phyloP scores from a whole-genome alignment of 768 basidiomycete species.

The Roridomyces roridus region DNA sequence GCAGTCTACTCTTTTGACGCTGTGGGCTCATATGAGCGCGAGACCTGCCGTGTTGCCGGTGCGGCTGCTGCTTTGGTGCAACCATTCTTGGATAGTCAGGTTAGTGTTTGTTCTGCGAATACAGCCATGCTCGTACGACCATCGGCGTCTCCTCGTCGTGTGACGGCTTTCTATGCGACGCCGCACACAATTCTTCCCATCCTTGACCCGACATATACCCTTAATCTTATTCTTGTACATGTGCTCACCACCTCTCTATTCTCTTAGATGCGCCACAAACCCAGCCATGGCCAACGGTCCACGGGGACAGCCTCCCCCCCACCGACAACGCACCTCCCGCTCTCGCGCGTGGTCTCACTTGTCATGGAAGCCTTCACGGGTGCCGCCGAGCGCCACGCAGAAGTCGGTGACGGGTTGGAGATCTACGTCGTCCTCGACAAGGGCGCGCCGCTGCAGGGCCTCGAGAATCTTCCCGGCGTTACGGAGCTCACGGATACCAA shows the following conservation, averaged over 20 bases:
- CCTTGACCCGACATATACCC: constrained; percentile 14
- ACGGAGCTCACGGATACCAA: constrained; percentile 66
- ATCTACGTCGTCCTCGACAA: constrained; percentile 85
- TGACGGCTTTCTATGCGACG: not conserved
- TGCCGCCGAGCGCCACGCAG: constrained; percentile 77
- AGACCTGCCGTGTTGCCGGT: constrained; percentile 94
- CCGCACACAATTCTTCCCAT: not conserved
- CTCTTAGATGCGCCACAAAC: constrained; percentile 93
- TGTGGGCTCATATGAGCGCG: constrained; percentile 96
- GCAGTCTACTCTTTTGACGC: constrained; percentile 99
- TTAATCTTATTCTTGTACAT: not conserved
- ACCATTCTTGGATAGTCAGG: constrained; percentile 98
- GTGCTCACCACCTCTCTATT: not conserved
- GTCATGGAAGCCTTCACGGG: constrained; percentile 96
- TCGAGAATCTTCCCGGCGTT: constrained; percentile 59
- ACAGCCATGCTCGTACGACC: too few species aligned
- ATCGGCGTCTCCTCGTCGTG: too few species aligned
- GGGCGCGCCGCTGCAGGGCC: constrained; percentile 64
- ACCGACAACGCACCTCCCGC: constrained; percentile 64
- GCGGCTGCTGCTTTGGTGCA: constrained; percentile 92
- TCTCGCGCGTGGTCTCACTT: constrained; percentile 79
- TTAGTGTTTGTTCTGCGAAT: constrained; percentile 34
- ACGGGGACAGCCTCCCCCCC: constrained; percentile 60
- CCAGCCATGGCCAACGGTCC: constrained; percentile 80
- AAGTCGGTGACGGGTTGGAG: constrained; percentile 97